A percentile compares a stretch with the other conserved stretches of the same genome.
Conservation (phyloP, 257 asterid species). For the Fraxinus pennsylvanica region DNA sequence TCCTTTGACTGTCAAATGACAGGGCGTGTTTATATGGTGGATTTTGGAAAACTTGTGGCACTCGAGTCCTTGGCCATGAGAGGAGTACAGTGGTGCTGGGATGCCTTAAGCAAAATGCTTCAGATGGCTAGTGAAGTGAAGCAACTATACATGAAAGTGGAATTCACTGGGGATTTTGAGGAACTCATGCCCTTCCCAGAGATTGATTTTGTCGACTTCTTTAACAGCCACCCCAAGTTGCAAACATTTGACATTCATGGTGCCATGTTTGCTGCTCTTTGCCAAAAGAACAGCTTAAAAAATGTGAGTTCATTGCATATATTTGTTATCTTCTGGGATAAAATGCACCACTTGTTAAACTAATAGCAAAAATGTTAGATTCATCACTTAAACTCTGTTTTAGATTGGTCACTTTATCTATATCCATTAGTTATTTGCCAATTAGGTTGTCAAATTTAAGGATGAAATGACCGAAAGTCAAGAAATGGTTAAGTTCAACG, state of each 20-base stretch:
- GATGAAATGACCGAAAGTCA: background rate
- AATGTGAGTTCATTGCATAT: constrained; percentile 54
- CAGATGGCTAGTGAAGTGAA: constrained; percentile 87
- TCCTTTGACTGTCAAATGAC: background rate
- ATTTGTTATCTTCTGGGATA: background rate
- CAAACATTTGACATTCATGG: constrained; percentile 84
- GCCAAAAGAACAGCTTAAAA: constrained; percentile 93
- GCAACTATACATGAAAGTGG: constrained; percentile 93
- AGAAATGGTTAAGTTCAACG: too few species aligned
- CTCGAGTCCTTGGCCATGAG: constrained; percentile 72
- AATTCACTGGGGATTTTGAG: constrained; percentile 78
- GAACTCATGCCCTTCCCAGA: constrained; percentile 83
- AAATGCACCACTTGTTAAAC: background rate
- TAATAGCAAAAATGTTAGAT: background rate
- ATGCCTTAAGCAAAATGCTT: constrained; percentile 71
- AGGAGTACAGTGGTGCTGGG: constrained; percentile 98
- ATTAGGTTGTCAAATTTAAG: background rate
- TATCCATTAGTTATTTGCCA: background rate
- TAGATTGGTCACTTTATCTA: background rate
- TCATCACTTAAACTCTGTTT: background rate
- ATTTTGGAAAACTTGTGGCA: constrained; percentile 74
- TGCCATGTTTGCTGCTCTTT: constrained; percentile 97
- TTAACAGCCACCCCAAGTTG: constrained; percentile 84
- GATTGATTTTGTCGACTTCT: constrained; percentile 87
- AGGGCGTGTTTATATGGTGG: constrained; percentile 76